Percentiles rank a stretch among this genome's conserved stretches.
phyloP scores from a whole-genome alignment of 1,284 basidiomycete species.

The Heterobasidion occidentale region DNA sequence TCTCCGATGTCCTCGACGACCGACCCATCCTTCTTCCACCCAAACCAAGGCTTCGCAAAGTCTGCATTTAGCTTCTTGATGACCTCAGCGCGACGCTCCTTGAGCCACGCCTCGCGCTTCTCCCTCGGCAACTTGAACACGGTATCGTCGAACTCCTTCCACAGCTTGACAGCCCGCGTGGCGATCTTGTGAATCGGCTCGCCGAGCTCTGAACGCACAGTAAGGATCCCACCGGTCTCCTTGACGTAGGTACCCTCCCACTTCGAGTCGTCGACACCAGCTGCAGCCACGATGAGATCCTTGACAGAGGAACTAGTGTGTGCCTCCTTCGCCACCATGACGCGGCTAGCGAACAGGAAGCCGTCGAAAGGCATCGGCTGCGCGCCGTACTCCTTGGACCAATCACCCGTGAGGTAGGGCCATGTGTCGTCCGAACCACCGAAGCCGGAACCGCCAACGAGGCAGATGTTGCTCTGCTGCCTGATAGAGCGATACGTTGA shows the following conservation, averaged over 20 bases:
- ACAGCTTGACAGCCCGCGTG: constrained; percentile 92
- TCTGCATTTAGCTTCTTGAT: constrained; percentile 92
- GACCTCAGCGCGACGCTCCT: constrained; percentile 82
- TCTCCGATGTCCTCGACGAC: constrained; percentile 85
- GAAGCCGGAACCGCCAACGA: constrained; percentile 96
- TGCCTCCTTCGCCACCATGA: constrained; percentile 98
- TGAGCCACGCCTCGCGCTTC: constrained; percentile 87
- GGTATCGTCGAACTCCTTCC: constrained; percentile 97
- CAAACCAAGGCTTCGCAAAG: constrained; percentile 97
- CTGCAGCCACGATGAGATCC: constrained; percentile 89
- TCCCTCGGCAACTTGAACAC: constrained; percentile 95
- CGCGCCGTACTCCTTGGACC: constrained; percentile 79
- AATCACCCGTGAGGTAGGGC: constrained; percentile 96
- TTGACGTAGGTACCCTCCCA: constrained; percentile 97
- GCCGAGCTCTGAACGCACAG: constrained; percentile 95
- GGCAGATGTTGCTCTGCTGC: constrained; percentile 80
- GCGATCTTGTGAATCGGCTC: constrained; percentile 99
- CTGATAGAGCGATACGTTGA: constrained; percentile 88
- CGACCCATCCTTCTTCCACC: constrained; percentile 85
- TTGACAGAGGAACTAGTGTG: constrained; percentile 94
- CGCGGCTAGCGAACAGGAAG: constrained; percentile 91
- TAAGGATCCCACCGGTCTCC: constrained; percentile 93
- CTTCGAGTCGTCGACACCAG: constrained; percentile 85
- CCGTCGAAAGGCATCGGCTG: constrained; percentile 99
- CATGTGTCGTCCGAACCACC: constrained; percentile 93